A percentile compares a stretch with the other conserved stretches of the same genome.
Conservation (phyloP, 257 asterid genomes). For the Nicotiana obtusifolia region DNA sequence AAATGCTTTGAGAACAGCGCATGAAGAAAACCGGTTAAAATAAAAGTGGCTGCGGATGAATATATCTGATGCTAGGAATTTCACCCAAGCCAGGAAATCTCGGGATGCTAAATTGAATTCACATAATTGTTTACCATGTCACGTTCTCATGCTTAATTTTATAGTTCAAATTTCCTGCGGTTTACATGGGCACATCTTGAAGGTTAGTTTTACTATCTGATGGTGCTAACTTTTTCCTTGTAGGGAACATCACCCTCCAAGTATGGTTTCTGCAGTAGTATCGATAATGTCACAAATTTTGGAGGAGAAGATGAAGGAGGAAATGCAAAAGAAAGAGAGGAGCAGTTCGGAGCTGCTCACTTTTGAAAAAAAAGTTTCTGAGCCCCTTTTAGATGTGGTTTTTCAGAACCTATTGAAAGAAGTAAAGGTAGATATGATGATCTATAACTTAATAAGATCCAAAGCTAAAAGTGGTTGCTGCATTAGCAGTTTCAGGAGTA, state of each 20-base stretch:
- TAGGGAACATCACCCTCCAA: constrained; percentile 70
- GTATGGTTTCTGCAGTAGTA: constrained; percentile 55
- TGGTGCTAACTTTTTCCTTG: constrained; percentile 18
- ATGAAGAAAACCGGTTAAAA: neutral
- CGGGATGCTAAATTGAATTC: neutral
- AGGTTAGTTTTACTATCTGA: constrained; percentile 5
- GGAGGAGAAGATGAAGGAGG: constrained; percentile 46
- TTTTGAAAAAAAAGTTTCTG: constrained; percentile 34
- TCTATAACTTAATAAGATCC: neutral
- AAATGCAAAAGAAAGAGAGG: constrained; percentile 21
- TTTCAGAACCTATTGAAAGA: constrained; percentile 64
- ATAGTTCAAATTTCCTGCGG: neutral
- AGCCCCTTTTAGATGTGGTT: constrained; percentile 63
- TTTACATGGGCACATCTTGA: neutral
- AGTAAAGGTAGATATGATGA: constrained; percentile 39
- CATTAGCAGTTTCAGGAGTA: neutral
- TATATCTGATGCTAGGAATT: neutral
- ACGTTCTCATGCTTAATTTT: neutral
- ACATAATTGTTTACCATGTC: neutral
- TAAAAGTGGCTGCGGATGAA: neutral
- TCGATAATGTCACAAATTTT: constrained; percentile 51
- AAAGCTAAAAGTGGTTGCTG: neutral
- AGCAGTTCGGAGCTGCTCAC: constrained; percentile 29
- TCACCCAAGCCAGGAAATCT: neutral
- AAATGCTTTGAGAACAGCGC: neutral